Percentiles rank a stretch among this genome's conserved stretches.
Evolutionary conservation across 352 stramenopile genomes (phyloP).

Genomic region (Globisporangium heterothallicum): DNA sequence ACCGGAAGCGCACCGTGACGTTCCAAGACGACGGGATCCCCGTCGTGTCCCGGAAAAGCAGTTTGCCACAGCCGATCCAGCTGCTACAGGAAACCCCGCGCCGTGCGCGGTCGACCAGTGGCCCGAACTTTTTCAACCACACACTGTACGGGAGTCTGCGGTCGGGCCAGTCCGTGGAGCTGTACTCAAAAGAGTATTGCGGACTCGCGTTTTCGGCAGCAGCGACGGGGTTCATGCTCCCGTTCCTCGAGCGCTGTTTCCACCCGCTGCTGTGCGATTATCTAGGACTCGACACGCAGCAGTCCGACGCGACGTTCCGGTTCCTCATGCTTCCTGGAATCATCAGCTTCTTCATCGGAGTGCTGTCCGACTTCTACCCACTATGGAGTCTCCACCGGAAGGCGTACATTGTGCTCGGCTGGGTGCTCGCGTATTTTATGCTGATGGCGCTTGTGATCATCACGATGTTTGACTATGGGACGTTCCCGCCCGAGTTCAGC

Average conservation of each 20-base stretch:
- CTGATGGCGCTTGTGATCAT: constrained; percentile 66
- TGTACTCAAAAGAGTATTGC: constrained; percentile 59
- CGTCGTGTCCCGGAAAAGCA: constrained; percentile 51
- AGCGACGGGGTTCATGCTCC: constrained; percentile 56
- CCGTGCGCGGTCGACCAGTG: constrained; percentile 42
- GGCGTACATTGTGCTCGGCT: constrained; percentile 71
- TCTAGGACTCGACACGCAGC: constrained; percentile 37
- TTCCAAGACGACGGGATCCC: constrained; percentile 57
- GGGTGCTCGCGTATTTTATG: constrained; percentile 62
- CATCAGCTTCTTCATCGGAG: constrained; percentile 67
- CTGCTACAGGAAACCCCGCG: constrained; percentile 46
- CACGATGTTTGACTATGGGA: constrained; percentile 47
- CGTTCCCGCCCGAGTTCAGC: constrained; percentile 26
- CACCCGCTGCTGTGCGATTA: constrained; percentile 60
- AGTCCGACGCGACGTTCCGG: constrained; percentile 39
- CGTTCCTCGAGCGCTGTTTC: constrained; percentile 57
- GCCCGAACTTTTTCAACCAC: constrained; percentile 66
- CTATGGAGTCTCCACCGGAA: constrained; percentile 72
- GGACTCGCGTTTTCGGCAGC: constrained; percentile 53
- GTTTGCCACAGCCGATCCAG: constrained; percentile 55
- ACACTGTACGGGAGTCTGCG: constrained; percentile 67
- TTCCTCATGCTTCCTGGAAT: constrained; percentile 56
- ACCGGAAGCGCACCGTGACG: constrained; percentile 51
- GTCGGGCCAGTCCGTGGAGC: constrained; percentile 38
- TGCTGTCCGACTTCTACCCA: constrained; percentile 77